Base-by-base conservation (phyloP, 345 rosid species). In the Murraya koenigii region DNA sequence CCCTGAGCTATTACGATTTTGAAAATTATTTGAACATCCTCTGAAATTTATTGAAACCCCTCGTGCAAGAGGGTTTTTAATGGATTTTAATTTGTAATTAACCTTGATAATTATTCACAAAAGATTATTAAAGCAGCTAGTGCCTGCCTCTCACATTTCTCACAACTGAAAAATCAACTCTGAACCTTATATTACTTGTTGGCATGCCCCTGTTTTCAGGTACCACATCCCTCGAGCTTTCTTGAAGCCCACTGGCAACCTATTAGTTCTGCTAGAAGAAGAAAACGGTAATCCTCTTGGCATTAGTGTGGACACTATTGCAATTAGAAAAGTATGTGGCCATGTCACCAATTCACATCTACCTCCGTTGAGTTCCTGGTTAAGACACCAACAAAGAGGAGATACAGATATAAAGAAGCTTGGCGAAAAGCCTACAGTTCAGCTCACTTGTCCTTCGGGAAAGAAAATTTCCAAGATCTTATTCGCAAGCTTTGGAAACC, bases 191-290 rank as follows among this genome's bases (percentile, higher is more conserved):
- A 9, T 10, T 35, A 58, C 32, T 52, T 62, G 15, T 76, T 32
- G 47, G 35, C 7, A 28, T 25, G 17, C 28, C 19, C 26, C 44
- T 5, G 49, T 59, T 59, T 52, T 39, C 67, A 89, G 92, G 90
- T 87, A 86, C 81, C 78, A 88, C 60, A 33, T 89, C 38, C 94
- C 94, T 66, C 85, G 84, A 62, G 80, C 89, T 62, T 89, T 82
- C 80, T 80, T 89, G 39, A 82, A 78, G 82, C 78, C 80, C 23
- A 79, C 58, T 1, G 80, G 77, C 41, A 90, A 90, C 88, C 70
- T 76, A 55, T 47, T 90, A 75, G 86, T 90, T 76, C 58, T 89
- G 11, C 81, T 86, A n/a, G 92, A 90, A 81, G 92, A 90, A 79
- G 89, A 89, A 81, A 63, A 22, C 0, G 94, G 92, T 10, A 26